Evolutionary conservation across 2,329 filamentous ascomycete species (phyloP).

Genomic region (Pseudogymnoascus sp.): DNA sequence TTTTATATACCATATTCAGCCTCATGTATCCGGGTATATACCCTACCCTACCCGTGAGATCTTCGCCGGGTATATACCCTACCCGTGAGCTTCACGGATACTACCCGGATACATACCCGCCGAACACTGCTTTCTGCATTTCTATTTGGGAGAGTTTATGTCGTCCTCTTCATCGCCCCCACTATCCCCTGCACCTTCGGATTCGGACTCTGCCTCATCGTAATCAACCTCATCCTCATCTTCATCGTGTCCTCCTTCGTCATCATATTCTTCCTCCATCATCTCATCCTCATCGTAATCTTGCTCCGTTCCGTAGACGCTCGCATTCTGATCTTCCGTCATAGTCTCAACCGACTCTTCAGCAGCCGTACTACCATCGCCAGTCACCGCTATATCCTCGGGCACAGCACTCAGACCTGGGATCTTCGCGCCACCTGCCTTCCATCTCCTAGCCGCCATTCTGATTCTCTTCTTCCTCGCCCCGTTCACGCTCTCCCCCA

Average conservation of each 20-base stretch:
- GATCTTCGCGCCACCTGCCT: background rate
- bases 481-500: slow-evolving; percentile 9
- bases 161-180: slow-evolving; percentile 6
- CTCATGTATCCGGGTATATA: no score
- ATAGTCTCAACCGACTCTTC: slow-evolving; percentile 32
- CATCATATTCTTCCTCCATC: slow-evolving; percentile 28
- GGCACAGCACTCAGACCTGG: background rate
- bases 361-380: slow-evolving; percentile 12
- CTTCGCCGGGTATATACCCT: no score
- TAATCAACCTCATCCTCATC: slow-evolving; percentile 23
- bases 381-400: slow-evolving; percentile 14
- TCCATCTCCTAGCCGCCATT: slow-evolving; percentile 7
- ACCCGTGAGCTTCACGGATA: no score
- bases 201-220: slow-evolving; percentile 15
- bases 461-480: slow-evolving; percentile 18
- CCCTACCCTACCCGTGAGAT: no score
- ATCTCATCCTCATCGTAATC: slow-evolving; percentile 16
- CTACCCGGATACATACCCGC: no score
- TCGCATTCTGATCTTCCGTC: slow-evolving; percentile 23
- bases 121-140: background rate
- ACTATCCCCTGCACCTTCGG: slow-evolving; percentile 15
- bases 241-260: slow-evolving; percentile 24
- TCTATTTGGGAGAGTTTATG: background rate
- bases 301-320: slow-evolving; percentile 19
- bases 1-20: no score